phyloP scores from a whole-genome alignment of 78 protist species.

The Abeoforma whisleri region DNA sequence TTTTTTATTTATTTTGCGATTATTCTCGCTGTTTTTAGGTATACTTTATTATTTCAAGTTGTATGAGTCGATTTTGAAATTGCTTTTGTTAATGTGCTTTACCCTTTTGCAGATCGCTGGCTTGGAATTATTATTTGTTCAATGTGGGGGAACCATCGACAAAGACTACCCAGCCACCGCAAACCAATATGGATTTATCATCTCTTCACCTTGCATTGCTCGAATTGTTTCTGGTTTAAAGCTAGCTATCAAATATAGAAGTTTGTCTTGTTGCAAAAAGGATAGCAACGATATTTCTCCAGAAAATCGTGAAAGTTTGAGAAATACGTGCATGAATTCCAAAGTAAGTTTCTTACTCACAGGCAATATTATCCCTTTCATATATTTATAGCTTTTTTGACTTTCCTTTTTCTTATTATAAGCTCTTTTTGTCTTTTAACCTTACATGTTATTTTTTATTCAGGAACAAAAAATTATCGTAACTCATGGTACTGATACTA shows the following conservation, averaged over 20 bases:
- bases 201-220: not conserved
- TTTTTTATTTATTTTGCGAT: too few species aligned
- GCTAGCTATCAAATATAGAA: not conserved
- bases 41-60: too few species aligned
- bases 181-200: not conserved
- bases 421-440: too few species aligned
- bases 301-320: not conserved
- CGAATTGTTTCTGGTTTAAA: not conserved
- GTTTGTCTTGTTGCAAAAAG: not conserved
- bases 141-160: not conserved
- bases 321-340: not conserved
- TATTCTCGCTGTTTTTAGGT: too few species aligned
- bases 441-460: not conserved
- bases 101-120: too few species aligned
- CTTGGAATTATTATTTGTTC: too few species aligned
- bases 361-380: too few species aligned
- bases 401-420: too few species aligned
- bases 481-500: not conserved
- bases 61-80: too few species aligned
- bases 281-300: not conserved
- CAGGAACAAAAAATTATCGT: not conserved
- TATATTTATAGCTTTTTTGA: too few species aligned
- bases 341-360: too few species aligned
- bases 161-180: not conserved
- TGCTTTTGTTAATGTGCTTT: too few species aligned